phyloP scores from a whole-genome alignment of 2,329 filamentous ascomycete genomes.

The Fusarium sp. region DNA sequence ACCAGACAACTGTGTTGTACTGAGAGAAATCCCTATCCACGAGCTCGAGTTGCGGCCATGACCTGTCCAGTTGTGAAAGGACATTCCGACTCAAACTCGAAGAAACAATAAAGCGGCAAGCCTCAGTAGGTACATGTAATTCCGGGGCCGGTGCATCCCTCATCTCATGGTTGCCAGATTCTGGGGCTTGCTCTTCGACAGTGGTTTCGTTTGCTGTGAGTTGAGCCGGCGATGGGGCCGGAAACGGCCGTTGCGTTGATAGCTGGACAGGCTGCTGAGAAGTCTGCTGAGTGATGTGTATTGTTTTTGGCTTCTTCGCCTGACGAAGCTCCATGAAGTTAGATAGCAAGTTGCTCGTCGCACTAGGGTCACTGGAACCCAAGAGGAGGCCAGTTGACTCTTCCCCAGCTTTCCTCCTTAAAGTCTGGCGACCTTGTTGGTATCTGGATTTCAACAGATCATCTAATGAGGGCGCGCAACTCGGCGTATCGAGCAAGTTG shows the following conservation, averaged over 20 bases:
- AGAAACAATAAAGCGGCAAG: slow-evolving; percentile 62
- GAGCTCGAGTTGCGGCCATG: slow-evolving; percentile 63
- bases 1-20: slow-evolving; percentile 51
- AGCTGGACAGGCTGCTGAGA: neutral
- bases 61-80: slow-evolving; percentile 61
- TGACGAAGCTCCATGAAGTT: slow-evolving; percentile 49
- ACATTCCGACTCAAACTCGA: slow-evolving; percentile 60
- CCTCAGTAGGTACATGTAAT: slow-evolving; percentile 21
- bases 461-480: neutral
- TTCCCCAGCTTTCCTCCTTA: slow-evolving; percentile 4
- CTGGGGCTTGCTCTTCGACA: neutral
- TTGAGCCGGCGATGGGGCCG: neutral
- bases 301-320: slow-evolving; percentile 40
- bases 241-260: neutral
- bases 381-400: slow-evolving; percentile 21
- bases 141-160: slow-evolving; percentile 29
- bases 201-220: too few relatives aligned
- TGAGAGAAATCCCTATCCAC: slow-evolving; percentile 70
- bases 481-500: neutral
- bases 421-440: neutral
- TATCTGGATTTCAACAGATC: slow-evolving; percentile 4
- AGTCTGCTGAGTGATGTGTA: neutral
- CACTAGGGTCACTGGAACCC: slow-evolving; percentile 26
- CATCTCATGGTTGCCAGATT: neutral
- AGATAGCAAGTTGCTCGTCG: slow-evolving; percentile 45